A percentile compares a stretch with the other conserved stretches of the same genome.
Evolutionary conservation across 2,329 filamentous ascomycete genomes (phyloP).

Genomic region (Ascochyta clinopodiicola): DNA sequence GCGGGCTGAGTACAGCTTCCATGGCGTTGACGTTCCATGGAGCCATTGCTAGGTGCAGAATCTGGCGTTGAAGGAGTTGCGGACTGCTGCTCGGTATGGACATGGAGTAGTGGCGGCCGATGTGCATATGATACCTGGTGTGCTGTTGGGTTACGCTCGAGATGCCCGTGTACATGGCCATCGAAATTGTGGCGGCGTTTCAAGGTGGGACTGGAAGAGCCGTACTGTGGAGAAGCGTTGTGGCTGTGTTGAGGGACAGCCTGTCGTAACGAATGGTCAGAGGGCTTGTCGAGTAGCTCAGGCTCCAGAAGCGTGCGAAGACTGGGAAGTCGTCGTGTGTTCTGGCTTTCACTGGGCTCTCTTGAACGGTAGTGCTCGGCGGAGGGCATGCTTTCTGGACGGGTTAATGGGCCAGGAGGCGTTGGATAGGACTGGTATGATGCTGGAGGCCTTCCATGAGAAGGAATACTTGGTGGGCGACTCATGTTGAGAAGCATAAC

Average conservation of each 20-base stretch:
- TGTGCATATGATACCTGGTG: slow-evolving; percentile 39
- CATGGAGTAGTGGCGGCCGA: slow-evolving; percentile 28
- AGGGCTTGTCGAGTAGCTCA: slow-evolving; percentile 43
- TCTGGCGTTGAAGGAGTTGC: slow-evolving; percentile 32
- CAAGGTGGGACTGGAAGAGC: slow-evolving; percentile 42
- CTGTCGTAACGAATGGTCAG: slow-evolving; percentile 33
- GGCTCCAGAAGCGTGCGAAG: slow-evolving; percentile 48
- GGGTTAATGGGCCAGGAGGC: slow-evolving; percentile 34
- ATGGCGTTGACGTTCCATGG: slow-evolving; percentile 32
- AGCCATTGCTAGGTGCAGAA: slow-evolving; percentile 28
- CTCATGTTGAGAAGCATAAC: slow-evolving; percentile 71
- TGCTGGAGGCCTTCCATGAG: slow-evolving; percentile 62
- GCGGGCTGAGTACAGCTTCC: slow-evolving; percentile 30
- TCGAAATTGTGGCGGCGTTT: slow-evolving; percentile 47
- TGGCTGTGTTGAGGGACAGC: slow-evolving; percentile 27
- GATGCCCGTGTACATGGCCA: slow-evolving; percentile 34
- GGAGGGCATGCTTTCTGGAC: slow-evolving; percentile 33
- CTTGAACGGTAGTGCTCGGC: slow-evolving; percentile 34
- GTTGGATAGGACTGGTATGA: slow-evolving; percentile 40
- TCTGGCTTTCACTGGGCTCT: slow-evolving; percentile 35
- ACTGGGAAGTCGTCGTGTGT: slow-evolving; percentile 45
- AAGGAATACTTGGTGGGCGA: slow-evolving; percentile 83
- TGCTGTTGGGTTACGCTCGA: slow-evolving; percentile 37
- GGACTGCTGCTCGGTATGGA: slow-evolving; percentile 30
- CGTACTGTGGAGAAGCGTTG: slow-evolving; percentile 33